A percentile compares a stretch with the other conserved stretches of the same genome.
Conservation (phyloP, 805 yeast species). For the Clavispora fructus region DNA sequence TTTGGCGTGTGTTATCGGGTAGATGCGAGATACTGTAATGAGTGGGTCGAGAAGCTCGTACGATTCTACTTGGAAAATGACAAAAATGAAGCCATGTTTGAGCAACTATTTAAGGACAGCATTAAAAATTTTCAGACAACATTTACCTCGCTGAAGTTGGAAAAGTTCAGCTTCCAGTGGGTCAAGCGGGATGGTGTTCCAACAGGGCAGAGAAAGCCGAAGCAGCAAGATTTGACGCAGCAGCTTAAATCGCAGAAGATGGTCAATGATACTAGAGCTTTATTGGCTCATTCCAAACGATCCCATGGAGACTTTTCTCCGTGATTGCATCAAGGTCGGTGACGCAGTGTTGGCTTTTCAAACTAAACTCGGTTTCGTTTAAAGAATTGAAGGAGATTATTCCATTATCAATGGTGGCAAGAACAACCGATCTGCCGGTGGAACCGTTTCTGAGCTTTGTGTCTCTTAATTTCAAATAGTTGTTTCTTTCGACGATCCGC, state of each 20-base stretch:
- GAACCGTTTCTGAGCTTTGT: slow-evolving; percentile 48
- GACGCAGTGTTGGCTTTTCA: slow-evolving; percentile 6
- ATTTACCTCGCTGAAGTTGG: background rate
- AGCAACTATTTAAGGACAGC: slow-evolving; percentile 4
- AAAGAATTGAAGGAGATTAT: slow-evolving; percentile 60
- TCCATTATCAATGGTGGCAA: slow-evolving; percentile 76
- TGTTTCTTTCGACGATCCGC: slow-evolving; percentile 19
- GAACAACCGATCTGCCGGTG: slow-evolving; percentile 39
- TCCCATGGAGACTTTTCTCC: slow-evolving; percentile 9
- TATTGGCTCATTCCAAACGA: slow-evolving; percentile 11
- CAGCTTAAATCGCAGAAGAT: background rate
- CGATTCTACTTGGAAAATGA: slow-evolving; percentile 2
- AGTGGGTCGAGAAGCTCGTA: slow-evolving; percentile 7
- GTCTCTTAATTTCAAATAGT: slow-evolving; percentile 29
- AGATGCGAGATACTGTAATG: slow-evolving; percentile 9
- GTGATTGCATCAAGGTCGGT: slow-evolving; percentile 6
- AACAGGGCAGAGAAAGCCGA: background rate
- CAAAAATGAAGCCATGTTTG: slow-evolving; percentile 1
- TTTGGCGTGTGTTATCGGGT: slow-evolving; percentile 9
- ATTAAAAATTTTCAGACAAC: slow-evolving; percentile 1
- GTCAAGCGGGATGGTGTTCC: background rate
- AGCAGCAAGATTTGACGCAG: background rate
- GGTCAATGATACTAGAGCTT: background rate
- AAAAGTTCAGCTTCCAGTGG: background rate
- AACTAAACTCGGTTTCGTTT: slow-evolving; percentile 46